phyloP scores from a whole-genome alignment of 2,329 filamentous ascomycete genomes.

The Aspergillus sclerotialis region DNA sequence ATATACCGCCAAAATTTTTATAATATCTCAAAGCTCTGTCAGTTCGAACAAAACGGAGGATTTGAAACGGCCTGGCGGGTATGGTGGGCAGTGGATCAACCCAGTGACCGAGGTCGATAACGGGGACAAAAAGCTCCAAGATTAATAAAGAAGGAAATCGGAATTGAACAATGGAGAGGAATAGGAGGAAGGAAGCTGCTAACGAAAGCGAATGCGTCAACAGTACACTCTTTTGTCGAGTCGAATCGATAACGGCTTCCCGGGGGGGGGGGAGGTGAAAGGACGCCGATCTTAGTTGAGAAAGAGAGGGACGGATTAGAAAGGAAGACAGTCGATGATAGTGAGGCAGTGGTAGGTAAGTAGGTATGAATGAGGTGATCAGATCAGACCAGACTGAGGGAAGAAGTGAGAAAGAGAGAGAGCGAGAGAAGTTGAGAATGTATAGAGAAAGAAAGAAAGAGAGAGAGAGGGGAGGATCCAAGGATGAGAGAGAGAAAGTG shows the following conservation, averaged over 20 bases:
- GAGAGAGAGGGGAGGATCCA: not conserved
- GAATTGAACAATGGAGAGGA: not conserved
- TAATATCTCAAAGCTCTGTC: too few relatives aligned
- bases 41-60: too few relatives aligned
- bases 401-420: not conserved
- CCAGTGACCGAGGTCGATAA: not conserved
- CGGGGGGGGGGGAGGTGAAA: not conserved
- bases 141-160: not conserved
- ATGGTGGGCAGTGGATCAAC: not conserved
- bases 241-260: not conserved
- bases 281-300: not conserved
- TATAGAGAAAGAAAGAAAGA: conserved; percentile 1
- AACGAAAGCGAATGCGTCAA: too few relatives aligned
- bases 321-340: not conserved
- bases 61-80: not conserved
- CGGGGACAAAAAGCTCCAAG: not conserved
- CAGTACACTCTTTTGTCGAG: too few relatives aligned
- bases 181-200: too few relatives aligned
- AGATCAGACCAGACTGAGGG: not conserved
- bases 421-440: not conserved
- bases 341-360: not conserved
- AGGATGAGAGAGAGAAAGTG: not conserved
- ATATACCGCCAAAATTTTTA: not conserved
- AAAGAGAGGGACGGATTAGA: not conserved
- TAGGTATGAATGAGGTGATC: not conserved